Evolutionary conservation across 768 basidiomycete species (phyloP).

Genomic region (Clitopilus passeckerianus): DNA sequence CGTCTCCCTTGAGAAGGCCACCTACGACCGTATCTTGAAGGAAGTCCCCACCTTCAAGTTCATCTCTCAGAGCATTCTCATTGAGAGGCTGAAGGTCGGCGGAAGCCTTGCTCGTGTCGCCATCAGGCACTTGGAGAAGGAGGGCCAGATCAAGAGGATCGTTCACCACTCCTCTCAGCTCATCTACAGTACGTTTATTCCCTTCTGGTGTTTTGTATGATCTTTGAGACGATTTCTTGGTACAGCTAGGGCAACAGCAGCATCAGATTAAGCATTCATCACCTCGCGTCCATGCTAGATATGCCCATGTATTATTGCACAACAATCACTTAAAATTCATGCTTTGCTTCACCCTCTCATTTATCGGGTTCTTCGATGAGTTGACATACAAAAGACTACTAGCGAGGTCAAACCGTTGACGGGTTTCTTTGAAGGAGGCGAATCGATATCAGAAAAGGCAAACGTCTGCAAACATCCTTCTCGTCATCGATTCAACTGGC

Average conservation of each 20-base stretch:
- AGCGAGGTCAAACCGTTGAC: too few species aligned
- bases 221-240: neutral
- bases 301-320: slow-evolving; percentile 23
- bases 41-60: slow-evolving; percentile 99
- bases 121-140: slow-evolving; percentile 89
- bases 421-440: too few species aligned
- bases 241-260: slow-evolving; percentile 48
- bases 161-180: slow-evolving; percentile 94
- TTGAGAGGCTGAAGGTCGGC: slow-evolving; percentile 97
- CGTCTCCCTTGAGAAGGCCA: slow-evolving; percentile 90
- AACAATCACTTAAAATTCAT: slow-evolving; percentile 31
- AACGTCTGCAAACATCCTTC: too few species aligned
- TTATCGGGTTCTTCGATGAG: slow-evolving; percentile 3
- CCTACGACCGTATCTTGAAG: slow-evolving; percentile 93
- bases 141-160: slow-evolving; percentile 91
- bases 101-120: slow-evolving; percentile 90
- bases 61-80: slow-evolving; percentile 96
- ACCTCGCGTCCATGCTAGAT: slow-evolving; percentile 13
- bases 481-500: too few species aligned
- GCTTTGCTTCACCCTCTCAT: slow-evolving; percentile 10
- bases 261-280: slow-evolving; percentile 35
- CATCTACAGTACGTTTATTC: slow-evolving; percentile 74
- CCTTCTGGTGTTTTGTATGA: neutral
- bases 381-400: too few species aligned
- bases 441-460: too few species aligned